These are phyloP conservation scores for Immersiporthe knoxdaviesiana DNA, from an alignment of 2,329 filamentous ascomycete genomes.

Conservation along the genomic window DNA sequence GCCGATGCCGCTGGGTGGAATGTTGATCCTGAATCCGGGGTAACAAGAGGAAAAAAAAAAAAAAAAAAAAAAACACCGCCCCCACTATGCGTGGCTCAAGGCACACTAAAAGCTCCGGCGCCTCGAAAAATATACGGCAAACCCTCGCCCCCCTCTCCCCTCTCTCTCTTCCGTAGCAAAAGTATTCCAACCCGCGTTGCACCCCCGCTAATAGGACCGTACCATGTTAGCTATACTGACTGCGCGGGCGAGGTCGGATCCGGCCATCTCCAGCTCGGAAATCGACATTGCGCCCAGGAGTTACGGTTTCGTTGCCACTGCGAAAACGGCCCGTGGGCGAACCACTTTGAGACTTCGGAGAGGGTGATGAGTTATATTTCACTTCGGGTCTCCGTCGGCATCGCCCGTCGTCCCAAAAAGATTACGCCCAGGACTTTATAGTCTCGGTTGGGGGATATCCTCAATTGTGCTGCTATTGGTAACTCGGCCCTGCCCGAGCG, in stretches of 20 bases:
- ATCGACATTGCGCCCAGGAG: conserved; percentile 10
- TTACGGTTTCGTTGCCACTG: conserved; percentile 11
- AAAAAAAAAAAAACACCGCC: conserved; percentile 2
- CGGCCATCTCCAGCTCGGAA: conserved; percentile 25
- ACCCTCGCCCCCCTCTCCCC: no score
- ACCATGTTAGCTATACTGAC: neutral
- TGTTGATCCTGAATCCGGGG: conserved; percentile 1
- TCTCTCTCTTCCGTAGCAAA: neutral
- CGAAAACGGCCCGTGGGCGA: conserved; percentile 22
- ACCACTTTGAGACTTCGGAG: neutral
- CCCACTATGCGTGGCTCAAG: conserved; percentile 12
- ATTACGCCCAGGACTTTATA: neutral
- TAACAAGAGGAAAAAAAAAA: neutral
- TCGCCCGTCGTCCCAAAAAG: neutral
- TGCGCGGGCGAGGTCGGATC: conserved; percentile 19
- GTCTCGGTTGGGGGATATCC: neutral
- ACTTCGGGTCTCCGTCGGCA: neutral
- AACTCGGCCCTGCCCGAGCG: neutral
- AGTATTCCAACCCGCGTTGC: neutral
- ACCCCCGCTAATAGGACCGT: neutral
- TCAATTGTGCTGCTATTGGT: conserved; percentile 1
- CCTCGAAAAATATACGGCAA: neutral
- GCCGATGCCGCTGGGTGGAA: conserved; percentile 8
- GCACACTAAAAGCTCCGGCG: neutral
- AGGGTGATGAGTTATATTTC: conserved; percentile 16